A percentile compares a stretch with the other conserved stretches of the same genome.
These are phyloP conservation scores for Chamaecyparis obtusa DNA, from an alignment of 75 land plant genomes.

Conservation along the genomic window DNA sequence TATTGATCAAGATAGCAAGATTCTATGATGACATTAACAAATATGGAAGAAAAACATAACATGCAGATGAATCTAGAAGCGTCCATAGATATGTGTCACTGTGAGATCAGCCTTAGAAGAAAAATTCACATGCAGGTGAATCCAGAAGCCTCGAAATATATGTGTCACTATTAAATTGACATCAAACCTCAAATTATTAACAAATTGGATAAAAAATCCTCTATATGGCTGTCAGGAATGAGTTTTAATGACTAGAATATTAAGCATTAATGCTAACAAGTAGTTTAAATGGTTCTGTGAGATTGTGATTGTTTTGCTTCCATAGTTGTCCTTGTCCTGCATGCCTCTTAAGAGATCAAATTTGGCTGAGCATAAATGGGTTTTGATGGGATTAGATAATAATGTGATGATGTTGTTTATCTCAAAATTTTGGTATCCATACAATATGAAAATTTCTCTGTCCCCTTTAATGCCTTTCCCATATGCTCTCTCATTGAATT, in stretches of 20 bases:
- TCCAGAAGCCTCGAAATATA: too few species aligned
- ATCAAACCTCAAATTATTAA: not conserved
- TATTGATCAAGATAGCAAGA: not conserved
- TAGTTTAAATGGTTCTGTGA: not conserved
- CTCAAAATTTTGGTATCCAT: not conserved
- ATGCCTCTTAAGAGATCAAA: not conserved
- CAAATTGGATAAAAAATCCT: not conserved
- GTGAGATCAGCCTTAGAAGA: not conserved
- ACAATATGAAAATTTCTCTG: not conserved
- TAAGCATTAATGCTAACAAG: too few species aligned
- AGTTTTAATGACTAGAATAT: too few species aligned
- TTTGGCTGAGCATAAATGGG: not conserved
- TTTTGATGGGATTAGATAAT: not conserved
- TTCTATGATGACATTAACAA: not conserved
- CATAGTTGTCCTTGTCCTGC: not conserved
- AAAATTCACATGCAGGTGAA: not conserved
- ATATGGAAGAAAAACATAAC: not conserved
- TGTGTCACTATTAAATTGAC: too few species aligned
- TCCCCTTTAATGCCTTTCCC: not conserved
- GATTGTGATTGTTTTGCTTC: not conserved
- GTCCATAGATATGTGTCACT: not conserved
- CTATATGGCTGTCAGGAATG: not conserved
- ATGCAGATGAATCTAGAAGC: not conserved
- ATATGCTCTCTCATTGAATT: not conserved
- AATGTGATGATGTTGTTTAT: too few species aligned